Base-by-base conservation (phyloP, 2,329 filamentous ascomycete genomes). In the Botrytis pseudocinerea region DNA sequence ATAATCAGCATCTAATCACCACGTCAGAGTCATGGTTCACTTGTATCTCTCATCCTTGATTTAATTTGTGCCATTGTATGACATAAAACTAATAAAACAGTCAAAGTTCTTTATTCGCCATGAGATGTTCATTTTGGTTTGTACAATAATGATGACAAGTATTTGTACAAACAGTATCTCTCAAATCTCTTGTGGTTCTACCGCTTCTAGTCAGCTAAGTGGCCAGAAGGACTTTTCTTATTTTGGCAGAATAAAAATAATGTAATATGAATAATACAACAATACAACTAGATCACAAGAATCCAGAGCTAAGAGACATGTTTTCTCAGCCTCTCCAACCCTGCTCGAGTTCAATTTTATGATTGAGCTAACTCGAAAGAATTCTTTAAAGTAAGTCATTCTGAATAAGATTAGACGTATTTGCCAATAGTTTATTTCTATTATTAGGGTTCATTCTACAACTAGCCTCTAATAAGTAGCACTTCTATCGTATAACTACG, bases 41-140 rank as follows among this genome's bases (percentile, higher is more conserved):
- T 51, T 18, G 4, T 51, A 51, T 1, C 4, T 51, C 22, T 25
- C 10, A 54, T 54, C n/a, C 5, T 16, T 28, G 2, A 28, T 54
- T 14, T 18, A 18, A 18, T 35, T 12, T 12, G 28, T 12, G 7
- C 12, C 28, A 22, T 6, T 12, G 18, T 22, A 60, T 2, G 2
- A 5, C 20, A 22, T 22, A 4, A 22, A 20, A 59, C 5, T 12
- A 35, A 5, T 12, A 35, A 5, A 35, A 20, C 9, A 2, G 8
- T 20, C 14, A n/a, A 54, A 10, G 28, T 3, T 22, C 4, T 10
- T 5, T 16, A 2, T 8, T 10, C 1, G 1, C 18, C 1, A 10
- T 22, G 10, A 18, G 4, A 2, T 20, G 2, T 28, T n/a, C 46
- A 0, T 12, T 4, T 51, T 32, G 28, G 18, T 22, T 60, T 25